Base-by-base conservation (phyloP, 2,329 filamentous ascomycete genomes). In the Zymoseptoria pseudotritici region DNA sequence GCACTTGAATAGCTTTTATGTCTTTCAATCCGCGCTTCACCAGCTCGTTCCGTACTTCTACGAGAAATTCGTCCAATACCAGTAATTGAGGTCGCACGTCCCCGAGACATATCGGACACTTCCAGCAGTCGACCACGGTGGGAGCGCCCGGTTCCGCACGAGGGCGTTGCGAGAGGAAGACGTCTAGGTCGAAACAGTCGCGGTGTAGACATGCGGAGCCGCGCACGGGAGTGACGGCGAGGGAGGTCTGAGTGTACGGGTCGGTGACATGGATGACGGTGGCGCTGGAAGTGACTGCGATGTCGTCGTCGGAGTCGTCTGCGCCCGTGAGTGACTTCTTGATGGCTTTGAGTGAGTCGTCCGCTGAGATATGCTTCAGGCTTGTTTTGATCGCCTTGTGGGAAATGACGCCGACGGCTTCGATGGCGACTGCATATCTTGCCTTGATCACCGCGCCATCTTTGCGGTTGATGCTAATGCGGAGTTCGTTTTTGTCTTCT, bases 121-220 rank as follows among this genome's bases (percentile, higher is more conserved):
- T 87, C 91, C 92, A 97, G 56, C 84, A 83, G 68, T 94, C 90
- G 0, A 83, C 78, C 58, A 82, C 75, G 7, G 64, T 67, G 4
- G 70, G 64, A 53, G 57, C 63, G 20, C 58, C 50, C 62, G 73
- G 50, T 66, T 78, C 71, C 55, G 69, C 66, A 65, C 77, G 80
- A 29, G 66, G 67, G 17, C 90, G 84, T 4, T 87, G 90, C 13
- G 79, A 74, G 8, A 99, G 81, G 78, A 90, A 97, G 0, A 84
- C 92, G 20, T 88, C 82, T 7, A 97, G 83, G 71, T 97, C 93
- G 71, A 97, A 97, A 71, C 91, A 96, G 70, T 97, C 90, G 42
- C 87, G 78, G 71, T 99, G 93, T 22, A 78, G 77, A 72, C 94
- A 99, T 2, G 73, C 67, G 7, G 69, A 76, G 24, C 90, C 86